A percentile compares a stretch with the other conserved stretches of the same genome.
These are phyloP conservation scores for Amanita molliuscula DNA, from an alignment of 768 basidiomycete species.

Conservation along the genomic window DNA sequence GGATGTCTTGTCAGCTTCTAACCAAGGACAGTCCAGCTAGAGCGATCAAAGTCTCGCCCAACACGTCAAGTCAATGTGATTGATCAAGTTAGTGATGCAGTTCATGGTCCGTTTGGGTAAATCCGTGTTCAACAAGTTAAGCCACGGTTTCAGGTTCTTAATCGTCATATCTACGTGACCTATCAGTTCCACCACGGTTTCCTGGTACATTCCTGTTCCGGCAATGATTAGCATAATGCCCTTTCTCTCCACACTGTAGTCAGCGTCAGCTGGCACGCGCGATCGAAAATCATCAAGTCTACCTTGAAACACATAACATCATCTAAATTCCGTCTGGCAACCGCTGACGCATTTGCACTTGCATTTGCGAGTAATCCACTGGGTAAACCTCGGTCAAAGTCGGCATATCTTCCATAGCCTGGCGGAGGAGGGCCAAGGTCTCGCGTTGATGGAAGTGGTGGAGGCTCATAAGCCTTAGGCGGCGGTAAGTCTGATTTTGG, in stretches of 20 bases:
- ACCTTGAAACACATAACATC: constrained; percentile 87
- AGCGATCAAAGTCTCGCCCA: no score
- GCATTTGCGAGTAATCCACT: constrained; percentile 10
- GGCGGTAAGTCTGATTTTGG: constrained; percentile 70
- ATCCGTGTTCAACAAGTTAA: neutral
- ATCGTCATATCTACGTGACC: constrained; percentile 28
- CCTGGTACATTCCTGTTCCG: constrained; percentile 86
- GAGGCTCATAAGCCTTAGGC: constrained; percentile 67
- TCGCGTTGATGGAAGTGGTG: constrained; percentile 61
- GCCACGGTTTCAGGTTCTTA: neutral
- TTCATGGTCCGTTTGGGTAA: no score
- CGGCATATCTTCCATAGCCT: constrained; percentile 78
- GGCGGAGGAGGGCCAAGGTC: constrained; percentile 88
- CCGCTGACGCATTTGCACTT: neutral
- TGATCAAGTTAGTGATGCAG: neutral
- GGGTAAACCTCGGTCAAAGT: constrained; percentile 47
- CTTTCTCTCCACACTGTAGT: constrained; percentile 75
- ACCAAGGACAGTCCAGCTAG: no score
- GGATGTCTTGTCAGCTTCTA: no score
- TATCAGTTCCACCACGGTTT: constrained; percentile 76
- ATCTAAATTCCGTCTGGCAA: constrained; percentile 58
- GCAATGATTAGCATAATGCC: constrained; percentile 94
- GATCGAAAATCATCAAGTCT: constrained; percentile 1
- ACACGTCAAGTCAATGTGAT: no score
- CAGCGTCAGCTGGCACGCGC: constrained; percentile 3